phyloP scores from a whole-genome alignment of 1,284 basidiomycete genomes.

The Pholiota adiposa region DNA sequence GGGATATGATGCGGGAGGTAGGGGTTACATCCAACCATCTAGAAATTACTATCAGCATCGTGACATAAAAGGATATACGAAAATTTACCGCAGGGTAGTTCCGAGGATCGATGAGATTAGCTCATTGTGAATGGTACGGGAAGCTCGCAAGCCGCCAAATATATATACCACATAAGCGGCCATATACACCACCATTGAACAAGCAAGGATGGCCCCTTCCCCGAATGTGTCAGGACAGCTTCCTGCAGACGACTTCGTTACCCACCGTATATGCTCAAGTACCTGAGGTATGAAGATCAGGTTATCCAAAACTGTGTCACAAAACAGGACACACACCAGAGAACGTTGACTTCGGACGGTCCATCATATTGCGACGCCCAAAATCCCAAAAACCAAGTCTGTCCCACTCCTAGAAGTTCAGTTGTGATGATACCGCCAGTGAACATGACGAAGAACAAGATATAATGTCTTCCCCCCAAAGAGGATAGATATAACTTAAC shows the following conservation, averaged over 20 bases:
- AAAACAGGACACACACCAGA: not conserved
- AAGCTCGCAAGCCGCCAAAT: slow-evolving; percentile 12
- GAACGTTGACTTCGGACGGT: slow-evolving; percentile 21
- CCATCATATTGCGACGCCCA: slow-evolving; percentile 60
- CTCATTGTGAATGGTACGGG: slow-evolving; percentile 16
- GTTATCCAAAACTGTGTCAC: no score
- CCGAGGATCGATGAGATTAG: slow-evolving; percentile 36
- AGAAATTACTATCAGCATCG: slow-evolving; percentile 15
- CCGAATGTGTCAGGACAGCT: not conserved
- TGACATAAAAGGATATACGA: not conserved
- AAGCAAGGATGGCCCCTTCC: not conserved
- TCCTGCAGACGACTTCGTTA: not conserved
- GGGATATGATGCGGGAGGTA: slow-evolving; percentile 52
- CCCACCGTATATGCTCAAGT: not conserved
- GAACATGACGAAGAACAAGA: slow-evolving; percentile 38
- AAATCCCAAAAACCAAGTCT: slow-evolving; percentile 55
- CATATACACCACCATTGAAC: slow-evolving; percentile 2
- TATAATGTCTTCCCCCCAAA: slow-evolving; percentile 42
- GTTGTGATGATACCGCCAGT: slow-evolving; percentile 35
- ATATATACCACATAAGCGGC: slow-evolving; percentile 14
- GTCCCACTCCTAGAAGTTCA: slow-evolving; percentile 29
- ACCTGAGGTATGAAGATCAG: not conserved
- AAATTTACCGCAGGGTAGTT: slow-evolving; percentile 44
- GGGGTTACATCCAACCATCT: slow-evolving; percentile 58
- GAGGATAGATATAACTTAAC: slow-evolving; percentile 42